Evolutionary conservation across 179 eudicot species (phyloP).

Genomic region (Heliamphora pulchella): DNA sequence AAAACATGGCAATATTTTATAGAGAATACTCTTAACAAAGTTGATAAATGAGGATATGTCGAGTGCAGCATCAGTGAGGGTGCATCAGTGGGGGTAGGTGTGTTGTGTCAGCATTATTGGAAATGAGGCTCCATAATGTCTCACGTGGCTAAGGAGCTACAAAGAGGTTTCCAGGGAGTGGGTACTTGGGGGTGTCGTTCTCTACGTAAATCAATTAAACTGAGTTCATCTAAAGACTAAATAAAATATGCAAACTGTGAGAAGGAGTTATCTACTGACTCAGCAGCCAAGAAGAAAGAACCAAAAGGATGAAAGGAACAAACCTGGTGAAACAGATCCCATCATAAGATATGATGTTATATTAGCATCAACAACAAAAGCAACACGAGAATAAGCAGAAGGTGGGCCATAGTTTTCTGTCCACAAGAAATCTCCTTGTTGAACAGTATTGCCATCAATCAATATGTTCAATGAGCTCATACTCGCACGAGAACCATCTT

Average conservation of each 20-base stretch:
- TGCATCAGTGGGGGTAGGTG: no score
- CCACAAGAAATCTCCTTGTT: conserved; percentile 43
- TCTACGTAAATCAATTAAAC: no score
- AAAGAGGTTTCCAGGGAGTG: no score
- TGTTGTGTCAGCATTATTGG: no score
- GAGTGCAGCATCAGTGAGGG: no score
- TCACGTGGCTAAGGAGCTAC: no score
- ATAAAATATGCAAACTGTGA: neutral
- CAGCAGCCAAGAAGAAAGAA: neutral
- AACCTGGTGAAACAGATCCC: conserved; percentile 99
- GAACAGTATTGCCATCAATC: conserved; percentile 43
- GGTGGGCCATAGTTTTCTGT: conserved; percentile 45
- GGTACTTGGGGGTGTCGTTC: no score
- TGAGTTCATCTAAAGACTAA: no score
- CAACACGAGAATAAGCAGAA: conserved; percentile 71
- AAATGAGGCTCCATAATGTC: no score
- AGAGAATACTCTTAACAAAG: no score
- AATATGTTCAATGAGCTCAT: conserved; percentile 43
- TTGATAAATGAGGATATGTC: no score
- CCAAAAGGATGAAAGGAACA: conserved; percentile 16
- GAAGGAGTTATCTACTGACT: neutral
- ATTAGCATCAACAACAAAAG: conserved; percentile 96
- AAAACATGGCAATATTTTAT: no score
- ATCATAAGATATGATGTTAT: conserved; percentile 98
- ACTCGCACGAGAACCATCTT: conserved; percentile 58